Evolutionary conservation across 108 stramenopile genomes (phyloP), one percentile per base, ranked within the genome.

Genomic region (Cyclotella atomus): DNA sequence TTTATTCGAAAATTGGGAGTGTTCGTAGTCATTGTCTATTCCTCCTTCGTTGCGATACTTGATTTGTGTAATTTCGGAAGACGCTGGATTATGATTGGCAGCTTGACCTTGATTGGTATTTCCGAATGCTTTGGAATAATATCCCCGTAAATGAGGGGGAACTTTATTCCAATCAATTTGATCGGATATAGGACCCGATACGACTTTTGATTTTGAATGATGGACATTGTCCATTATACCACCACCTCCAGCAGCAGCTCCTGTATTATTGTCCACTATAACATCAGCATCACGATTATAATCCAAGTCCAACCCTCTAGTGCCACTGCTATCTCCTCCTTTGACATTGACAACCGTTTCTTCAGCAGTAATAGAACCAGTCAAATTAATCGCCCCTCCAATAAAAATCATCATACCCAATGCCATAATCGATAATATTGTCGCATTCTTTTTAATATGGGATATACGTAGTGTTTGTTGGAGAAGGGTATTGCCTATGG

Each of bases 101-200:
- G n/a, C n/a, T n/a, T n/a, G n/a, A n/a, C n/a, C n/a, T n/a, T n/a
- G n/a, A n/a, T n/a, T n/a, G n/a, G n/a, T n/a, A n/a, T n/a, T n/a
- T n/a, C n/a, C 66, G 41, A 68, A 76, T 23, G 66, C 35, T 54
- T 68, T 76, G 20, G 66, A 41, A 53, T 76, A 76, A 68, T 68
- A 76, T 27, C 75, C 65, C 66, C 75, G n/a, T n/a, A 76, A 43
- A 68, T 76, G 75, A 50, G 75, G 75, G 12, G 75, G 75, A 17
- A 76, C 75, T 17, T 61, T 76, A 32, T 61, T 60, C 75, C 75
- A 76, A 60, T 67, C 74, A 44, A 73, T 33, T 17, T 60, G 27
- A 17, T 56, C n/a, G n/a, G n/a, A n/a, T n/a, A n/a, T n/a, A n/a
- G n/a, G n/a, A n/a, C n/a, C n/a, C n/a, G n/a, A n/a, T 36, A 3